Evolutionary conservation across 768 basidiomycete species (phyloP).

Genomic region (Asterophora parasitica): DNA sequence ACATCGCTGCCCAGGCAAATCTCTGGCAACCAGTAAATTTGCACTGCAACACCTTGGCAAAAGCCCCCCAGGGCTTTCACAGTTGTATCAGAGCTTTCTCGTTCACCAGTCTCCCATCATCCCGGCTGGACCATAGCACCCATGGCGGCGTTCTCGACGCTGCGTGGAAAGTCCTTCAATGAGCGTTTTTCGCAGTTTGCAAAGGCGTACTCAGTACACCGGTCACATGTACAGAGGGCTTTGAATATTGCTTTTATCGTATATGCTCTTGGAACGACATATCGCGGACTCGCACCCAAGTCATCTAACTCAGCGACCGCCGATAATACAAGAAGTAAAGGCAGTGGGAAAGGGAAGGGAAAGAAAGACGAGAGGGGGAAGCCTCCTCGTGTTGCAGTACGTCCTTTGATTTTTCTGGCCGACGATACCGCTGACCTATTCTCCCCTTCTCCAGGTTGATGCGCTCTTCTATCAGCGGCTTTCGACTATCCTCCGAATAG

Average conservation of each 20-base stretch:
- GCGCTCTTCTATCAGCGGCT: constrained; percentile 85
- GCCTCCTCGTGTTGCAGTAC: constrained; percentile 62
- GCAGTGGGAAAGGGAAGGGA: constrained; percentile 30
- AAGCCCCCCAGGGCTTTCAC: not conserved
- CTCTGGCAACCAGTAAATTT: too few species aligned
- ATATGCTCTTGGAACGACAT: constrained; percentile 66
- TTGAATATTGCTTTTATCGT: constrained; percentile 67
- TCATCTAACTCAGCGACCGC: constrained; percentile 29
- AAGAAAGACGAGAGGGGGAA: constrained; percentile 22
- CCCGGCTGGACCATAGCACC: not conserved
- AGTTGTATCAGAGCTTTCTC: not conserved
- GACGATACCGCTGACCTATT: not conserved
- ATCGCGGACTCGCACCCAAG: constrained; percentile 48
- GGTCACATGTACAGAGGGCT: constrained; percentile 67
- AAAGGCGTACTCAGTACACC: constrained; percentile 54
- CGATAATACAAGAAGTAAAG: constrained; percentile 34
- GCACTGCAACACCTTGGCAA: not conserved
- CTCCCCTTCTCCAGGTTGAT: constrained; percentile 58
- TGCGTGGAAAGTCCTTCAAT: constrained; percentile 28
- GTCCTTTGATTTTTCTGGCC: not conserved
- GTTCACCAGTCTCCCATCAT: not conserved
- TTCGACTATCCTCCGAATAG: constrained; percentile 71
- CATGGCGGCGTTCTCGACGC: constrained; percentile 31
- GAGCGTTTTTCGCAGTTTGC: constrained; percentile 39
- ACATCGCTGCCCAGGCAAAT: too few species aligned